These are phyloP conservation scores for Phyllosticta ampelicida DNA, from an alignment of 2,329 filamentous ascomycete species.

Conservation along the genomic window DNA sequence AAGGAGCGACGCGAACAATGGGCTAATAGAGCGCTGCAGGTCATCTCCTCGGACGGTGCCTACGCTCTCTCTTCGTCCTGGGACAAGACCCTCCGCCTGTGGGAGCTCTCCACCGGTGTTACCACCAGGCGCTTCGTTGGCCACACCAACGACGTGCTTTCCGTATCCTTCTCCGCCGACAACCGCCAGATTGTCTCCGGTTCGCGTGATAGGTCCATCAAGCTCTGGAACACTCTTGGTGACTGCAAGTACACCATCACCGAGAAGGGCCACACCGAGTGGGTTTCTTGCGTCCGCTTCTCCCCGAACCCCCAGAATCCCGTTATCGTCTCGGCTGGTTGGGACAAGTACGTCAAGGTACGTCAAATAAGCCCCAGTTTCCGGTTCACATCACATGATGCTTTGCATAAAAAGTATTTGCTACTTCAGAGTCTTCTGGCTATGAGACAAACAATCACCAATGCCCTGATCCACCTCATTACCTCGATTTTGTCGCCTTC, in stretches of 20 bases:
- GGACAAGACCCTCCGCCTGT: constrained; percentile 99
- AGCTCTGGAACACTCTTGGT: constrained; percentile 99
- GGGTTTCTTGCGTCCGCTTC: constrained; percentile 99
- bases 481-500: constrained; percentile 11
- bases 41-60: constrained; percentile 98
- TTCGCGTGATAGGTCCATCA: constrained; percentile 96
- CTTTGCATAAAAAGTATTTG: constrained; percentile 96
- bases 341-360: constrained; percentile 99
- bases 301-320: constrained; percentile 99
- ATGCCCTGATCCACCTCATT: constrained; percentile 57
- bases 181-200: constrained; percentile 99
- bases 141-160: constrained; percentile 99
- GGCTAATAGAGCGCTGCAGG: constrained; percentile 42
- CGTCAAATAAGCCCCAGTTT: constrained; percentile 30
- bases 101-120: constrained; percentile 94
- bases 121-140: constrained; percentile 98
- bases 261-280: constrained; percentile 99
- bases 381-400: constrained; percentile 67
- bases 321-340: constrained; percentile 95
- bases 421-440: constrained; percentile 99
- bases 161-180: constrained; percentile 99
- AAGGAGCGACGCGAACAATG: constrained; percentile 27
- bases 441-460: constrained; percentile 96
- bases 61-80: constrained; percentile 98
- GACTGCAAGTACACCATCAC: constrained; percentile 99